Base-by-base conservation (phyloP, 1,139 yeast species). In the Diutina scorzettiae region DNA sequence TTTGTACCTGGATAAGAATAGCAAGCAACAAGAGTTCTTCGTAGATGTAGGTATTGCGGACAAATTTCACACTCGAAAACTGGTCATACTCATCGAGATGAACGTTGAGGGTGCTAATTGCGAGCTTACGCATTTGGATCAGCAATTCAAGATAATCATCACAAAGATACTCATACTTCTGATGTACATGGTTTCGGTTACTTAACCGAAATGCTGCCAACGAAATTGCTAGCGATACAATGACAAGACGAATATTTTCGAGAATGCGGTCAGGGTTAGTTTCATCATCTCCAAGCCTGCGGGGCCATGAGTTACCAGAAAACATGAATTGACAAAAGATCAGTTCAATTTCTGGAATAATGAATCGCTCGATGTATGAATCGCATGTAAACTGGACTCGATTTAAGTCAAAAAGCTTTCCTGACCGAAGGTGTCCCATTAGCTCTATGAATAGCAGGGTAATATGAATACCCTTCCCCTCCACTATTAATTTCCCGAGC, bases 1-100 rank as follows among this genome's bases (percentile, higher is more conserved):
- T 47, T 42, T 66, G 67, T 25, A 67, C 56, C 46, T 64, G 69
- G 16, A 69, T 49, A 3, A 65, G 51, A 5, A 69, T 54, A 6
- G 63, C 60, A 5, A 68, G 43, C 11, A 57, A 46, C 16, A 57
- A 43, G 30, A 50, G 42, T 19, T 50, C 49, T 33, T 55, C 56
- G 43, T 57, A 57, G 45, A 51, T 20, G 5, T 19, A 21, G 5
- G 37, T 14, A 19, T 32, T 17, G 3, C 16, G 12, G 3, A 20
- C 25, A 16, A 34, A 23, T n/a, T 34, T 23, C 20, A 34, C 20
- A 3, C 16, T n/a, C 8, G n/a, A 7, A 9, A 23, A 23, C 3
- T 21, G 5, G 17, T 34, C 39, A 19, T 34, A 23, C 12, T 34
- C 39, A 14, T 34, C 39, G 28, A 34, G 23, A n/a, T 34, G 39